Conservation (phyloP, 2,329 filamentous ascomycete genomes). For the Ambrosiella beaveri region DNA sequence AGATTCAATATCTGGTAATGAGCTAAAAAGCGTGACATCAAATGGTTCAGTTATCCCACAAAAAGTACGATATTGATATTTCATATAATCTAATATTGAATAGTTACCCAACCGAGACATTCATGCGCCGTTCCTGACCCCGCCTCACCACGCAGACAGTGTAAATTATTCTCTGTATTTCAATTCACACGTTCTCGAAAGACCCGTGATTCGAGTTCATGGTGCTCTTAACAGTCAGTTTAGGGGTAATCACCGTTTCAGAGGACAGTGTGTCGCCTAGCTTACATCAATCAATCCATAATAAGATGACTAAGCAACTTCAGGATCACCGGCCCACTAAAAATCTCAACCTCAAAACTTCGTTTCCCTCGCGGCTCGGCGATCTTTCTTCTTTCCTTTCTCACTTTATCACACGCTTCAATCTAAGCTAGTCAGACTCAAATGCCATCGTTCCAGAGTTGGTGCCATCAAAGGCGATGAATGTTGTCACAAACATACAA, state of each 20-base stretch:
- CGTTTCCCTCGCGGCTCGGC: slow-evolving; percentile 2
- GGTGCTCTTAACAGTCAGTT: background rate
- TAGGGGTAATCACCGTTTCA: background rate
- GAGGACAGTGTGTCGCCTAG: background rate
- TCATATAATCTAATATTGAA: no score
- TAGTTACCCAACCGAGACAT: no score
- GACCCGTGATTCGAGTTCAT: no score
- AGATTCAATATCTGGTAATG: no score
- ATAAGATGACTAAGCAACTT: background rate
- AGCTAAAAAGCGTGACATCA: no score
- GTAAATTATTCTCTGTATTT: no score
- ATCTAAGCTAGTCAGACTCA: background rate
- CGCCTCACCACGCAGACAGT: no score
- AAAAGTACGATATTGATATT: no score
- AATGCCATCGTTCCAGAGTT: slow-evolving; percentile 13
- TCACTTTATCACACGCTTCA: slow-evolving; percentile 13
- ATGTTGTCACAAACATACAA: slow-evolving; percentile 23
- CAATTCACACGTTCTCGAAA: no score
- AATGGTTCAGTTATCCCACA: no score
- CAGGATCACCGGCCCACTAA: slow-evolving; percentile 8
- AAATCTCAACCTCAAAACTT: slow-evolving; percentile 12
- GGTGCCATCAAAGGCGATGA: slow-evolving; percentile 13
- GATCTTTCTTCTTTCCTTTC: slow-evolving; percentile 14
- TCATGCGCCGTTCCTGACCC: no score
- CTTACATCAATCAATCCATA: background rate